These are phyloP conservation scores for Jasminum sambac DNA, from an alignment of 257 asterid species.

Conservation along the genomic window DNA sequence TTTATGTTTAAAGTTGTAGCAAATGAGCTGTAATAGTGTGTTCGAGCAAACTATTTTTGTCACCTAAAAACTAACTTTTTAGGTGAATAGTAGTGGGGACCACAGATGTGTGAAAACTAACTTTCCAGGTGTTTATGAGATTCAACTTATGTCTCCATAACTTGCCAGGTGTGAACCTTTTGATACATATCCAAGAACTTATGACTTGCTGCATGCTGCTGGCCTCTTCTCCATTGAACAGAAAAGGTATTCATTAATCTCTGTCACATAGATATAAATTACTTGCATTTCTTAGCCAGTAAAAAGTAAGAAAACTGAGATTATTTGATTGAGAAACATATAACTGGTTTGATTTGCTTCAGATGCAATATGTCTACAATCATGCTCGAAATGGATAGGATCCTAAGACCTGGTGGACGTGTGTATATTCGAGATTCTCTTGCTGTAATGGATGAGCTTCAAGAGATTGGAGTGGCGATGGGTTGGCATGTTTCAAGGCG, in stretches of 20 bases:
- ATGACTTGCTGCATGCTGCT: slow-evolving; percentile 78
- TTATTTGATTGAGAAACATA: background rate
- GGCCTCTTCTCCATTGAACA: slow-evolving; percentile 56
- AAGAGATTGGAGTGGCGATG: slow-evolving; percentile 44
- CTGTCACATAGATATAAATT: slow-evolving; percentile 5
- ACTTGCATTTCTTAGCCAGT: background rate
- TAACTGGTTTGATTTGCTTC: slow-evolving; percentile 11
- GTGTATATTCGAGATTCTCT: slow-evolving; percentile 45
- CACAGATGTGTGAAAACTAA: too few relatives aligned
- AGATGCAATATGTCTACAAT: slow-evolving; percentile 52
- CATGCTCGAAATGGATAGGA: slow-evolving; percentile 59
- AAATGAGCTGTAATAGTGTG: too few relatives aligned
- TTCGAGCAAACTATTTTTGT: too few relatives aligned
- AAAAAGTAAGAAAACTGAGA: too few relatives aligned
- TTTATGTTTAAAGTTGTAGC: too few relatives aligned
- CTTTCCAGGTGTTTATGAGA: too few relatives aligned
- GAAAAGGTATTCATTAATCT: slow-evolving; percentile 39
- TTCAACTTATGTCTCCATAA: too few relatives aligned
- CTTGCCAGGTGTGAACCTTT: slow-evolving; percentile 69
- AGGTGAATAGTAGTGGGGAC: too few relatives aligned
- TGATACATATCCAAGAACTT: slow-evolving; percentile 77
- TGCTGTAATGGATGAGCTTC: slow-evolving; percentile 41
- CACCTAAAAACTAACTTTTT: too few relatives aligned
- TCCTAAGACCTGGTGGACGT: slow-evolving; percentile 52
- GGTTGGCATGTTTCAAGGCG: slow-evolving; percentile 41